phyloP scores from a whole-genome alignment of 148 eudicot genomes.

The Chenopodium berlandieri region DNA sequence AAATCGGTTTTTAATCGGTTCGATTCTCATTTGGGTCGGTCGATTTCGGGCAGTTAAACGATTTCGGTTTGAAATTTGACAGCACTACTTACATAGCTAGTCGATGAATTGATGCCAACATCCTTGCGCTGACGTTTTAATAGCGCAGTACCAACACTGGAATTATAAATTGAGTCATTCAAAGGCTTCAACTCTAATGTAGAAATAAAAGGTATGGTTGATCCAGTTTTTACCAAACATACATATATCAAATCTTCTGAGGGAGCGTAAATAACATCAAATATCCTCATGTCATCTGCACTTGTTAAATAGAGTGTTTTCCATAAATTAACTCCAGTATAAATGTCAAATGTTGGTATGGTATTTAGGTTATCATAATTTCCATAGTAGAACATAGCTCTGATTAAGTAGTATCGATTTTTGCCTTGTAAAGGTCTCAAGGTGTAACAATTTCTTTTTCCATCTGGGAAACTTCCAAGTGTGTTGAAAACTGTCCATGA shows the following conservation, averaged over 20 bases:
- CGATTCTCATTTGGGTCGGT: no score
- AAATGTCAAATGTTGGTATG: conserved; percentile 7
- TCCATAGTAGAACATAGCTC: conserved; percentile 19
- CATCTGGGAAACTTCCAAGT: conserved; percentile 23
- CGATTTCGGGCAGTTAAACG: no score
- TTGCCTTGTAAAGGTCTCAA: conserved; percentile 14
- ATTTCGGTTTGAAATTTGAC: no score
- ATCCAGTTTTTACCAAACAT: conserved; percentile 14
- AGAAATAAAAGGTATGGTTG: conserved; percentile 18
- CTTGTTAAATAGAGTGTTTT: neutral
- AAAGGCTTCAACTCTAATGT: conserved; percentile 20
- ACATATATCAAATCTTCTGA: neutral
- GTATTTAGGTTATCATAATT: conserved; percentile 11
- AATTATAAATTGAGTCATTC: neutral
- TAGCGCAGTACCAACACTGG: conserved; percentile 1
- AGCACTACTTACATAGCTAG: no score
- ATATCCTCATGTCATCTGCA: rapidly evolving
- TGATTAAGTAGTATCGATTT: conserved; percentile 6
- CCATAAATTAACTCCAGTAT: conserved; percentile 23
- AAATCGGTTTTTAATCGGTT: no score
- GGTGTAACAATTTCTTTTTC: conserved; percentile 22
- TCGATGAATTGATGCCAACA: neutral
- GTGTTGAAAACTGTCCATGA: neutral
- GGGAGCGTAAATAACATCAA: conserved; percentile 11
- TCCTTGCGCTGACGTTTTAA: neutral